These are phyloP conservation scores for Gentiana dahurica DNA, from an alignment of 257 asterid species.

Conservation along the genomic window DNA sequence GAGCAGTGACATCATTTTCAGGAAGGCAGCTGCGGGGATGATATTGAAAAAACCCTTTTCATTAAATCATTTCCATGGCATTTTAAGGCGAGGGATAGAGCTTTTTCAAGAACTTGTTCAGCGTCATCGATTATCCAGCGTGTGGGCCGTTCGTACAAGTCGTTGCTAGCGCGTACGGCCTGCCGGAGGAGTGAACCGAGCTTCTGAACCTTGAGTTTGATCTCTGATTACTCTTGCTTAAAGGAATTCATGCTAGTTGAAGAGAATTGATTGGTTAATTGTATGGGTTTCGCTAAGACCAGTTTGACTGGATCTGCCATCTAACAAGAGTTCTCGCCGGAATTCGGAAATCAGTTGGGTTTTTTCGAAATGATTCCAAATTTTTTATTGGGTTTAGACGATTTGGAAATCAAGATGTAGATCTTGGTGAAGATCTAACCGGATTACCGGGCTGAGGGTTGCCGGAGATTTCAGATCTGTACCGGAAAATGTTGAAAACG, in stretches of 20 bases:
- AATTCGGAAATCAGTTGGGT: too few species aligned
- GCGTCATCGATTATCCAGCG: constrained; percentile 28
- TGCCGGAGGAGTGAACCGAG: constrained; percentile 29
- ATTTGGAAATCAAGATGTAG: too few species aligned
- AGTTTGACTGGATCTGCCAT: constrained; percentile 37
- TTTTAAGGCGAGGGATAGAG: constrained; percentile 16
- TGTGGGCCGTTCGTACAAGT: constrained; percentile 36
- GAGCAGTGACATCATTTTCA: constrained; percentile 21
- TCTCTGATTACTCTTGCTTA: constrained; percentile 24
- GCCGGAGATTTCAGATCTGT: too few species aligned
- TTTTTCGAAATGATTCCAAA: too few species aligned
- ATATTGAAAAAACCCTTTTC: constrained; percentile 21
- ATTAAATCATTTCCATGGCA: constrained; percentile 20
- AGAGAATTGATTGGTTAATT: constrained; percentile 30
- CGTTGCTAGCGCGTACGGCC: constrained; percentile 36
- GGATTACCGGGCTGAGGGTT: too few species aligned
- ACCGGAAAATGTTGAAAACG: too few species aligned
- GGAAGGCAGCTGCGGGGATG: constrained; percentile 19
- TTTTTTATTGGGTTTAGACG: too few species aligned
- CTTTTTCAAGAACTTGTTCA: constrained; percentile 24
- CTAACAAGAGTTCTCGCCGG: too few species aligned
- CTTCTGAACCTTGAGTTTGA: constrained; percentile 28
- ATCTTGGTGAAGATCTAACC: too few species aligned
- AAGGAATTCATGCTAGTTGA: constrained; percentile 23
- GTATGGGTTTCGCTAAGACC: constrained; percentile 36